phyloP scores from a whole-genome alignment of 2,329 filamentous ascomycete species.

The Ophiostoma australiae region DNA sequence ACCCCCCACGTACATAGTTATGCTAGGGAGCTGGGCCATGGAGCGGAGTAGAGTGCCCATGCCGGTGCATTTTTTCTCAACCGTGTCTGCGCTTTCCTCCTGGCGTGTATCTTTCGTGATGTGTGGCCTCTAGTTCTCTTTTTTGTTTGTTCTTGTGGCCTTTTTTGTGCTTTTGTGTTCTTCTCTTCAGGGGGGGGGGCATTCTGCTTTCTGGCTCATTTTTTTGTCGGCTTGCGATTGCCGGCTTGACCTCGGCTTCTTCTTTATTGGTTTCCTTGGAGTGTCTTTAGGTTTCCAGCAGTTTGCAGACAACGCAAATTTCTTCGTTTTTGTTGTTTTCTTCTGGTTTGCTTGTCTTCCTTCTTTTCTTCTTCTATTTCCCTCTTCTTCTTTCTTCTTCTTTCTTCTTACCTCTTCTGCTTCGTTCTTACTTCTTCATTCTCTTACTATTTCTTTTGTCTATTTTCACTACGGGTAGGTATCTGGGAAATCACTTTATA shows the following conservation, averaged over 20 bases:
- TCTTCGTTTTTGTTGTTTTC: background rate
- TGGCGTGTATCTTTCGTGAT: background rate
- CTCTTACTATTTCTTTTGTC: conserved; percentile 4
- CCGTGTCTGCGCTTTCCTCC: background rate
- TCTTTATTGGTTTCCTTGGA: background rate
- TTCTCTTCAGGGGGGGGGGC: conserved; percentile 1
- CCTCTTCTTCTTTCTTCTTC: background rate
- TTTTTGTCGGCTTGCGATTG: too few relatives aligned
- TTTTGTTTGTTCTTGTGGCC: background rate
- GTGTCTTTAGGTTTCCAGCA: background rate
- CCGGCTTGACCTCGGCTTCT: background rate
- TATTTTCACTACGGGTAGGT: conserved; percentile 23
- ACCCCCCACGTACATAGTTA: background rate
- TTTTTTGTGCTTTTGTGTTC: background rate
- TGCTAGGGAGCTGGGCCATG: background rate
- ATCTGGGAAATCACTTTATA: conserved; percentile 6
- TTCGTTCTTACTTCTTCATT: background rate
- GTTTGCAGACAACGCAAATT: background rate
- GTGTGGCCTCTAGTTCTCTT: background rate
- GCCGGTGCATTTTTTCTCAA: background rate
- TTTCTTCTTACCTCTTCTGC: background rate
- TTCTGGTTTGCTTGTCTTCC: background rate
- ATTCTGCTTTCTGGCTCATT: background rate
- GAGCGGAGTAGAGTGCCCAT: background rate
- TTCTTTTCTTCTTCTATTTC: background rate